Evolutionary conservation across 441 rosid species (phyloP).

Genomic region (Sinapis alba): DNA sequence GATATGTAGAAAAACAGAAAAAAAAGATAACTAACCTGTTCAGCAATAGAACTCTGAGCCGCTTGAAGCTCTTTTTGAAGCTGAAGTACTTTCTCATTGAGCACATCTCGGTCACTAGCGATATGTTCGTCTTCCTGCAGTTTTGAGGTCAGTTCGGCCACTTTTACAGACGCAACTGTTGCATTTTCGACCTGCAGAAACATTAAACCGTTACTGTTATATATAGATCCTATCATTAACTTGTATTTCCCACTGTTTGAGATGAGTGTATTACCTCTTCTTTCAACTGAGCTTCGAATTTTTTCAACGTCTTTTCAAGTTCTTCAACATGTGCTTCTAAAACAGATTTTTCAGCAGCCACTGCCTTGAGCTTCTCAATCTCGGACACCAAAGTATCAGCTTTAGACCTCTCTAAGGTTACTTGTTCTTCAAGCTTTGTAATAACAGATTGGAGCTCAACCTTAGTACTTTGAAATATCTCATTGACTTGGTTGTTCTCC

Average conservation of each 20-base stretch:
- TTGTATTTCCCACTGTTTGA: neutral
- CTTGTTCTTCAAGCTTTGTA: constrained; percentile 63
- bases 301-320: constrained; percentile 56
- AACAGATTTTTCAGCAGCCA: constrained; percentile 54
- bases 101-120: constrained; percentile 48
- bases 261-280: constrained; percentile 54
- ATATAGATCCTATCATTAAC: neutral
- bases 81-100: constrained; percentile 50
- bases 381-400: constrained; percentile 58
- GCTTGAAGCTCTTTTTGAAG: constrained; percentile 61
- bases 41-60: constrained; percentile 47
- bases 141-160: constrained; percentile 51
- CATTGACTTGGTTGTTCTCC: constrained; percentile 72
- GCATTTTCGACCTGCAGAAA: constrained; percentile 44
- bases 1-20: constrained; percentile 10
- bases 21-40: constrained; percentile 52
- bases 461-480: constrained; percentile 65
- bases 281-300: constrained; percentile 53
- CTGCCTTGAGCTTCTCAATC: constrained; percentile 57
- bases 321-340: constrained; percentile 65
- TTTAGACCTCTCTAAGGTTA: constrained; percentile 55
- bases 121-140: constrained; percentile 51
- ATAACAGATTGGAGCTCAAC: constrained; percentile 70
- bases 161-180: constrained; percentile 51
- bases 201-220: neutral